Evolutionary conservation across 495 filamentous ascomycete genomes (phyloP).

Genomic region (Penicillium tannophilum): DNA sequence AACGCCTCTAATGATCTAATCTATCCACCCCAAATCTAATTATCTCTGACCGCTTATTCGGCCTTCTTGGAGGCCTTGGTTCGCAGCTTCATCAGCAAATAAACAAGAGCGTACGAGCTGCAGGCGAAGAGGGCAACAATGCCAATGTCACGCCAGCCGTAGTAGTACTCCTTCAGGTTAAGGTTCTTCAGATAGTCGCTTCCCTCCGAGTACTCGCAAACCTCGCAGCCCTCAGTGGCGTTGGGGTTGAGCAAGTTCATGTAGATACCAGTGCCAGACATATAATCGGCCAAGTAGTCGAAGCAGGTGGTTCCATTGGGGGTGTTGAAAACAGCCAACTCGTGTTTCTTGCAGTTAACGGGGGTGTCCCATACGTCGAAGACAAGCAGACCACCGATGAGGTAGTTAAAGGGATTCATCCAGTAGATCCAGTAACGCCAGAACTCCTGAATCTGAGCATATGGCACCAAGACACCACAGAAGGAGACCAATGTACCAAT

Average conservation of each 20-base stretch:
- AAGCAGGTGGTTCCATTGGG: slow-evolving; percentile 53
- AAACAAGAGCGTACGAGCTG: slow-evolving; percentile 51
- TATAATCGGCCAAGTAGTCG: slow-evolving; percentile 59
- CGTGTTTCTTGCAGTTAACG: slow-evolving; percentile 58
- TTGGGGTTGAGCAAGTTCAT: slow-evolving; percentile 54
- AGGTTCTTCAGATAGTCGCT: slow-evolving; percentile 41
- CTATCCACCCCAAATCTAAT: background rate
- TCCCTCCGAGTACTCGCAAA: slow-evolving; percentile 53
- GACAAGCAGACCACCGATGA: slow-evolving; percentile 61
- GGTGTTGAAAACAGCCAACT: slow-evolving; percentile 60
- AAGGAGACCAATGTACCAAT: slow-evolving; percentile 58
- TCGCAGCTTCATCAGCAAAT: slow-evolving; percentile 48
- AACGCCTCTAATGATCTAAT: background rate
- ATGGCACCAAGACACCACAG: slow-evolving; percentile 51
- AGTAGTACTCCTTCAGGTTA: slow-evolving; percentile 45
- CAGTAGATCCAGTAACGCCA: slow-evolving; percentile 79
- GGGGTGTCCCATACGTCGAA: slow-evolving; percentile 57
- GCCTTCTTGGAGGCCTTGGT: slow-evolving; percentile 47
- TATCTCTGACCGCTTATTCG: slow-evolving; percentile 19
- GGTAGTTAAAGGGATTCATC: slow-evolving; percentile 70
- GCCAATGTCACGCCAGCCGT: slow-evolving; percentile 46
- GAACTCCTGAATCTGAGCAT: slow-evolving; percentile 54
- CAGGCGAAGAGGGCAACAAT: slow-evolving; percentile 49
- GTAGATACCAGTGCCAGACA: slow-evolving; percentile 48
- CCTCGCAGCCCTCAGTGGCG: slow-evolving; percentile 56